A percentile compares a stretch with the other conserved stretches of the same genome.
Conservation (phyloP, 306 rosid genomes). For the Fragaria ananassa region DNA sequence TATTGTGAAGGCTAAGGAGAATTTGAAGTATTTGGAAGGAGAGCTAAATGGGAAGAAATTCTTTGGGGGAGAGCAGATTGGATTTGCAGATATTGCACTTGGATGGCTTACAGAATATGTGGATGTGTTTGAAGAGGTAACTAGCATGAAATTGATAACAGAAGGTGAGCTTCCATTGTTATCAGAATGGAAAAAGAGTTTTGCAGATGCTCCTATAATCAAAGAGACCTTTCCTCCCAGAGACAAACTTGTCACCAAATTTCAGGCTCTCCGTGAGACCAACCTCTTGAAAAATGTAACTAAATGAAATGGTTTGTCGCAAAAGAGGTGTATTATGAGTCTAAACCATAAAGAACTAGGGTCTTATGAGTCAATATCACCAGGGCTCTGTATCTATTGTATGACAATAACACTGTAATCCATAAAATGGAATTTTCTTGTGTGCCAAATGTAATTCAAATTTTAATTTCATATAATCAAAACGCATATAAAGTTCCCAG, state of each 20-base stretch:
- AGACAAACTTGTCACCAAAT: constrained; percentile 26
- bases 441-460: background rate
- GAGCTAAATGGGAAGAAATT: constrained; percentile 26
- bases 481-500: too few species aligned
- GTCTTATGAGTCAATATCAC: too few species aligned
- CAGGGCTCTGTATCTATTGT: background rate
- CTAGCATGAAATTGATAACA: constrained; percentile 8
- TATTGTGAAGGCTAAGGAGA: constrained; percentile 8
- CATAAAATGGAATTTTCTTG: background rate
- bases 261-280: constrained; percentile 1
- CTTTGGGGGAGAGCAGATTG: constrained; percentile 23
- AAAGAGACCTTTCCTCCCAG: constrained; percentile 30
- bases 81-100: constrained; percentile 27
- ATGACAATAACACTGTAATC: background rate
- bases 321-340: background rate
- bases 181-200: constrained; percentile 20
- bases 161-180: constrained; percentile 21
- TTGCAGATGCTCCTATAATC: constrained; percentile 27
- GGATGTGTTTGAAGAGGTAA: constrained; percentile 10
- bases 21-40: constrained; percentile 25
- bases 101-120: constrained; percentile 24
- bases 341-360: background rate
- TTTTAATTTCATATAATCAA: background rate
- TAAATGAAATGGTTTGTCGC: background rate
- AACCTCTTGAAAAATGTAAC: background rate